A percentile compares a stretch with the other conserved stretches of the same genome.
Evolutionary conservation across 257 asterid species (phyloP).

Genomic region (Salvia miltiorrhiza): DNA sequence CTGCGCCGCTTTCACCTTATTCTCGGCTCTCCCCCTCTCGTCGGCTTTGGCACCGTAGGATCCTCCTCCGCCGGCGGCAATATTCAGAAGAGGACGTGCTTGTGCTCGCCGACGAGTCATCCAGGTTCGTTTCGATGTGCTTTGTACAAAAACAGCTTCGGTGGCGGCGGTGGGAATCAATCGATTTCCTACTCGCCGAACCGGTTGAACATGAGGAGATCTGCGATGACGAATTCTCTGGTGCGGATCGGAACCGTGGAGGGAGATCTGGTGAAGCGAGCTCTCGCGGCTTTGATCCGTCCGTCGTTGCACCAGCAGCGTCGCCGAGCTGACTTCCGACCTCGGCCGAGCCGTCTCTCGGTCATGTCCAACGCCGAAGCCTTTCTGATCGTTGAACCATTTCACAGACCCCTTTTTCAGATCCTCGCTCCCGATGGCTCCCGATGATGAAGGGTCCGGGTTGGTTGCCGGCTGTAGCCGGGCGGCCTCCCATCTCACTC

Average conservation of each 20-base stretch:
- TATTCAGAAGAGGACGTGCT: constrained; percentile 61
- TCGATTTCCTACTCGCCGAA: constrained; percentile 55
- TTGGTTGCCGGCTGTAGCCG: too few species aligned
- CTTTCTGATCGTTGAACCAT: too few species aligned
- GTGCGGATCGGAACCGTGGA: constrained; percentile 80
- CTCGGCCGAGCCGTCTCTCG: constrained; percentile 71
- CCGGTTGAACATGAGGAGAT: constrained; percentile 73
- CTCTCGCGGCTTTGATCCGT: constrained; percentile 66
- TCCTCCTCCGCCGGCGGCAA: constrained; percentile 24
- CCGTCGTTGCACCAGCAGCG: constrained; percentile 81
- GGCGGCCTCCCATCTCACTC: too few species aligned
- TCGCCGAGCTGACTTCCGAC: constrained; percentile 55
- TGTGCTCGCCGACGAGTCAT: constrained; percentile 91
- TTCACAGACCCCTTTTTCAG: too few species aligned
- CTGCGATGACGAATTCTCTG: constrained; percentile 86
- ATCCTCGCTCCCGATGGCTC: too few species aligned
- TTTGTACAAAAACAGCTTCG: constrained; percentile 55
- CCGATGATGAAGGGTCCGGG: too few species aligned
- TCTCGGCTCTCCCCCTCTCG: too few species aligned
- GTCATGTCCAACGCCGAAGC: constrained; percentile 52
- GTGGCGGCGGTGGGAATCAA: constrained; percentile 26
- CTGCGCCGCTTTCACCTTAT: too few species aligned
- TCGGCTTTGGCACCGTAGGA: too few species aligned
- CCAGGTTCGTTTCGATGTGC: constrained; percentile 93
- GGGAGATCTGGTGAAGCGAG: constrained; percentile 75